Base-by-base conservation (phyloP, 2,329 filamentous ascomycete genomes). In the Onygena corvina region DNA sequence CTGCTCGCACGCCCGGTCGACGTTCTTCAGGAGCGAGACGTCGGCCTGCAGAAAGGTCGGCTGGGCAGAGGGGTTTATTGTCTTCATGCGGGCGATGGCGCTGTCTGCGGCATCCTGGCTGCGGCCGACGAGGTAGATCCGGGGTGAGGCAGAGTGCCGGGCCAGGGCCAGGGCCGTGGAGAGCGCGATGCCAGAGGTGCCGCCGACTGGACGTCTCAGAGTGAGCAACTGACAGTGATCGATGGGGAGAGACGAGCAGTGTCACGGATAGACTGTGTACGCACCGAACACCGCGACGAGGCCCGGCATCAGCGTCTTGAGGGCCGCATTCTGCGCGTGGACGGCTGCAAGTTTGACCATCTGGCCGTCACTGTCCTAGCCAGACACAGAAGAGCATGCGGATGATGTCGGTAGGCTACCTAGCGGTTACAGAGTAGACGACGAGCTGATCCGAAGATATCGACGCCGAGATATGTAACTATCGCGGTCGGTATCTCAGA, bases 131-230 rank as follows among this genome's bases (percentile, higher is more conserved):
- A 76, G 67, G 59, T 79, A 79, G 45, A 76, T 67, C 18, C 61
- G 69, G 0, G 75, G 74, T 0, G 57, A 59, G 1, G 53, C 47
- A 1, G 68, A 60, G 30, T 67, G 56, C 35, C 68, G 65, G 14
- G 68, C 64, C 44, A 77, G 71, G n/a, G 65, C 59, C 49, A 68
- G 71, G 21, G 76, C 60, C 0, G 73, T 69, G 6, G 66, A 59
- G 54, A 74, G 67, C 8, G 73, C 73, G 47, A 78, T 75, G 18
- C 75, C 76, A 21, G 67, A 68, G 1, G 74, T 79, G 33, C 69
- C 75, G 38, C 75, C 74, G 2, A 74, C 57, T 58, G 44, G 23
- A 31, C n/a, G n/a, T 31, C 8, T 31, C 30, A 31, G 30, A 31
- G n/a, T 31, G n/a, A 31, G 30, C 44, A 34, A 46, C 44, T 50